A percentile compares a stretch with the other conserved stretches of the same genome.
Evolutionary conservation across 2,329 filamentous ascomycete genomes (phyloP).

Genomic region (Pyrenochaeta sp.): DNA sequence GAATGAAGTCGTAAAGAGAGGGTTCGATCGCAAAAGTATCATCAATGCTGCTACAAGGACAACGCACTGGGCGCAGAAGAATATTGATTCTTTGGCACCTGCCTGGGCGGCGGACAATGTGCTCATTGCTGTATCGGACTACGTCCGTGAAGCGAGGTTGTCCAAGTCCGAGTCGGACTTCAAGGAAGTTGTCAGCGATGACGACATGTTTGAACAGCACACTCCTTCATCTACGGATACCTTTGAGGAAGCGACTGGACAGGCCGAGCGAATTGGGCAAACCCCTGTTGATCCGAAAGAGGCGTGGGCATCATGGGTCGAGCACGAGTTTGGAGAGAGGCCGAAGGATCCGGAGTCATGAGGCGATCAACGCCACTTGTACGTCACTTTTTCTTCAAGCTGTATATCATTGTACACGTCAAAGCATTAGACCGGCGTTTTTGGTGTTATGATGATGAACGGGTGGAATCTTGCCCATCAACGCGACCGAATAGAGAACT

Average conservation of each 20-base stretch:
- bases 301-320: slow-evolving; percentile 39
- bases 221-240: not conserved
- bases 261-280: not conserved
- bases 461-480: not conserved
- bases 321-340: slow-evolving; percentile 37
- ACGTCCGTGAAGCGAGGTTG: slow-evolving; percentile 25
- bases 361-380: not conserved
- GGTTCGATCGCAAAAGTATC: slow-evolving; percentile 37
- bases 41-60: slow-evolving; percentile 27
- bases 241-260: not conserved
- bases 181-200: slow-evolving; percentile 12
- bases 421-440: slow-evolving; percentile 19
- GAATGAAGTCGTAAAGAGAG: slow-evolving; percentile 32
- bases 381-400: not conserved
- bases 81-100: slow-evolving; percentile 26
- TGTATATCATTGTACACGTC: slow-evolving; percentile 17
- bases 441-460: not conserved
- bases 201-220: slow-evolving; percentile 10
- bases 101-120: slow-evolving; percentile 46
- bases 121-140: slow-evolving; percentile 41
- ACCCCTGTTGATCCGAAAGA: slow-evolving; percentile 17
- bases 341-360: slow-evolving; percentile 30
- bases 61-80: slow-evolving; percentile 21
- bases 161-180: not conserved
- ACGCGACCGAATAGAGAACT: not conserved